Base-by-base conservation (phyloP, 208 protist species). In the Leishmania lainsoni region DNA sequence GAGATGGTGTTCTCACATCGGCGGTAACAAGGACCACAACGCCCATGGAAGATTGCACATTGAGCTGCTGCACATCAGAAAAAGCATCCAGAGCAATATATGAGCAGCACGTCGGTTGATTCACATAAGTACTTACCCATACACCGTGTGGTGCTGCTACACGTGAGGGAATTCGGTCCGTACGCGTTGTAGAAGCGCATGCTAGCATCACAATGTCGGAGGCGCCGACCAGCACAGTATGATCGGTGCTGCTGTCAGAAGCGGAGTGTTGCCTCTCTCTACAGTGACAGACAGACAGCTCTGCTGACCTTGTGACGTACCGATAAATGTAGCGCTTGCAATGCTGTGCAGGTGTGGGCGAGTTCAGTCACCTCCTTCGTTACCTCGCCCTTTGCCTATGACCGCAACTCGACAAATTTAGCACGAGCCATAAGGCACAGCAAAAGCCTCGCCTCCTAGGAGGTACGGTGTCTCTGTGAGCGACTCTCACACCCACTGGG, bases 101-200 rank as follows among this genome's bases (percentile, higher is more conserved):
- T 16, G 78, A 59, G 1, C 22, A 51, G 56, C 10, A 5, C 8
- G 61, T 22, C 2, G 71, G 58, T 22, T 54, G 4, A 14, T 78
- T 80, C 75, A 52, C 75, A 6, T 17, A 75, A 2, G 26, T 51
- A 52, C 75, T 80, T 77, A 26, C 63, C 78, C 20, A 79, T 69
- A 65, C 74, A 77, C 26, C 59, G 72, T 45, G 76, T n/a, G 3
- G 65, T 51, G 69, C 75, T 83, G 61, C 58, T 58, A 42, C 75
- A 77, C 73, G 82, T 79, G 17, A 66, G 72, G 17, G 58, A 48
- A 56, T 80, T 66, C 9, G 58, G 71, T 22, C 74, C 59, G 54
- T 77, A 66, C 10, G 78, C 56, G 35, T 80, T 83, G 59, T 80
- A 77, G 29, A 83, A 54, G 20, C 78, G 61, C 69, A 83, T 80